Conservation (phyloP, 306 rosid species). For the Lathyrus aphaca region DNA sequence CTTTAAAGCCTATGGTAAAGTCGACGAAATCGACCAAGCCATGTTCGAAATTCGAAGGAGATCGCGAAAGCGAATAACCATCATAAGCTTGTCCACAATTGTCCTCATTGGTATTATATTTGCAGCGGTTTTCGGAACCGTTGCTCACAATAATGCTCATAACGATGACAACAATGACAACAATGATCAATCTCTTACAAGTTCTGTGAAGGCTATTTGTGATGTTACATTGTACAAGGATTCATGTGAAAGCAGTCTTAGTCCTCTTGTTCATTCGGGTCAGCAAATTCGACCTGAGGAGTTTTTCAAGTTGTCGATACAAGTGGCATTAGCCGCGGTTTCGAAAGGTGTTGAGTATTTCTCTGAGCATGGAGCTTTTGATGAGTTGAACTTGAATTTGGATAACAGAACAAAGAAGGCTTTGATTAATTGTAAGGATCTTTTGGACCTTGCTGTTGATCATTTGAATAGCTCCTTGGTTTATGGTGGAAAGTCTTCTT, state of each 20-base stretch:
- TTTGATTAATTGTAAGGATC: constrained; percentile 57
- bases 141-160: constrained; percentile 3
- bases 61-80: constrained; percentile 51
- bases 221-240: constrained; percentile 64
- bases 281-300: constrained; percentile 50
- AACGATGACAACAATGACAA: neutral
- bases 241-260: constrained; percentile 52
- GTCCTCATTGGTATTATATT: constrained; percentile 55
- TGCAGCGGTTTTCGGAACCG: constrained; percentile 57
- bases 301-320: constrained; percentile 51
- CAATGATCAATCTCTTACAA: constrained; percentile 17
- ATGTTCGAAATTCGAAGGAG: constrained; percentile 47
- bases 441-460: constrained; percentile 63
- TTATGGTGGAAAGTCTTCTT: constrained; percentile 40
- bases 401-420: constrained; percentile 48
- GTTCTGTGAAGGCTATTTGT: constrained; percentile 65
- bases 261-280: constrained; percentile 46
- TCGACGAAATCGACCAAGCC: constrained; percentile 54
- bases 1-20: constrained; percentile 53
- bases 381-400: constrained; percentile 33
- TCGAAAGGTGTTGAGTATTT: constrained; percentile 43
- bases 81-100: constrained; percentile 56
- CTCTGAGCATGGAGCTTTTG: constrained; percentile 42
- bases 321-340: constrained; percentile 52
- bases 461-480: constrained; percentile 58